Evolutionary conservation across 768 basidiomycete genomes (phyloP).

Genomic region (Auricularia auricula-judae): DNA sequence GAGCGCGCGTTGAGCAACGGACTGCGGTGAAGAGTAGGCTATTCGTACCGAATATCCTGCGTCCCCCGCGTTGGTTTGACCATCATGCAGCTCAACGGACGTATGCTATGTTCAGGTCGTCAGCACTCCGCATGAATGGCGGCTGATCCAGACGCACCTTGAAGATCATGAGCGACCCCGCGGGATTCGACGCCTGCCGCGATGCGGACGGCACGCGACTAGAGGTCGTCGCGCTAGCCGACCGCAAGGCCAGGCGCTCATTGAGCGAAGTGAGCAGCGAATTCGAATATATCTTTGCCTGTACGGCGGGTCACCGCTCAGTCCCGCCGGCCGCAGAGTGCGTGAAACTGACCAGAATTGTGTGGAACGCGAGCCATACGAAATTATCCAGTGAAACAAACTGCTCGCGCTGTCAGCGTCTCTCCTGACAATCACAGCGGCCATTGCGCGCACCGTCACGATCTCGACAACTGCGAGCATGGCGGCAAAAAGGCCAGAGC

Average conservation of each 20-base stretch:
- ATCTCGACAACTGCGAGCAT: not conserved
- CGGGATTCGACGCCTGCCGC: not conserved
- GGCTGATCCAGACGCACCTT: not conserved
- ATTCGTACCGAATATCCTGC: not conserved
- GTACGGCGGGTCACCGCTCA: no score
- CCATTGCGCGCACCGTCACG: not conserved
- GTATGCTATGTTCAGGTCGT: not conserved
- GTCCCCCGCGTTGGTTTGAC: not conserved
- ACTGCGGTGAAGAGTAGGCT: not conserved
- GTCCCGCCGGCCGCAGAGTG: no score
- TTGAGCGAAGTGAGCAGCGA: not conserved
- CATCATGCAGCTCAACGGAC: not conserved
- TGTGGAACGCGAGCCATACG: not conserved
- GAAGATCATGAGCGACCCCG: not conserved
- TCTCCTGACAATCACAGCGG: no score
- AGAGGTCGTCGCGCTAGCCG: not conserved
- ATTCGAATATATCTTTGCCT: not conserved
- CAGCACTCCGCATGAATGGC: no score
- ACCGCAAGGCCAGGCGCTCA: not conserved
- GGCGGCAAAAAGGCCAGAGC: not conserved
- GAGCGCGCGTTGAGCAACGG: not conserved
- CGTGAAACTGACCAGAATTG: not conserved
- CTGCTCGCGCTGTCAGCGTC: not conserved
- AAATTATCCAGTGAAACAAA: not conserved
- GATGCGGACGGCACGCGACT: not conserved